Conservation (phyloP, 768 basidiomycete genomes). For the Neoboletus subvelutipes region DNA sequence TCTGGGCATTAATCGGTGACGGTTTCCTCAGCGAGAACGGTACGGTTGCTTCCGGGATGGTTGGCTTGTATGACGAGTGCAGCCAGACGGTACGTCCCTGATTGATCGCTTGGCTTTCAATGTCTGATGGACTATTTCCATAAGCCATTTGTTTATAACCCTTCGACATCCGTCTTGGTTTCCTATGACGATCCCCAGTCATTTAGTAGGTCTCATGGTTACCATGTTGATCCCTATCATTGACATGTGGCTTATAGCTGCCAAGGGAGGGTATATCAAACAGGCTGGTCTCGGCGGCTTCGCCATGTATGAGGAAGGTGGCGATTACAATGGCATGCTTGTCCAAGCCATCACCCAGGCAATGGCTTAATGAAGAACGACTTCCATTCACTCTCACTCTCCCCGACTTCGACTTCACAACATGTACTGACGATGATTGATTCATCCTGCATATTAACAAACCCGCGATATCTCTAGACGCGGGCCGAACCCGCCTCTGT, state of each 20-base stretch:
- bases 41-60: constrained; percentile 52
- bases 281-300: constrained; percentile 38
- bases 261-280: constrained; percentile 44
- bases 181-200: constrained; percentile 66
- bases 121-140: not conserved
- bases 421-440: constrained; percentile 20
- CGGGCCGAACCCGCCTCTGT: constrained; percentile 11
- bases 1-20: constrained; percentile 57
- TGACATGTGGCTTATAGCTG: constrained; percentile 28
- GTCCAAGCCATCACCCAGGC: constrained; percentile 33
- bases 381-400: constrained; percentile 3
- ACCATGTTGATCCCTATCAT: no score
- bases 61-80: constrained; percentile 59
- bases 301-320: constrained; percentile 46
- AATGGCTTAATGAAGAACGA: constrained; percentile 19
- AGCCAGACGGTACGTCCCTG: constrained; percentile 63
- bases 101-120: not conserved
- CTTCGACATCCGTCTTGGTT: constrained; percentile 51
- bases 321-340: constrained; percentile 41
- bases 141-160: constrained; percentile 69
- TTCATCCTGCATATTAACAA: constrained; percentile 14
- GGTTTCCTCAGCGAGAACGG: constrained; percentile 52
- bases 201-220: constrained; percentile 40
- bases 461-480: not conserved
- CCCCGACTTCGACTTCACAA: constrained; percentile 11